Evolutionary conservation across 83 land plant genomes (phyloP).

Genomic region (Thuja plicata): DNA sequence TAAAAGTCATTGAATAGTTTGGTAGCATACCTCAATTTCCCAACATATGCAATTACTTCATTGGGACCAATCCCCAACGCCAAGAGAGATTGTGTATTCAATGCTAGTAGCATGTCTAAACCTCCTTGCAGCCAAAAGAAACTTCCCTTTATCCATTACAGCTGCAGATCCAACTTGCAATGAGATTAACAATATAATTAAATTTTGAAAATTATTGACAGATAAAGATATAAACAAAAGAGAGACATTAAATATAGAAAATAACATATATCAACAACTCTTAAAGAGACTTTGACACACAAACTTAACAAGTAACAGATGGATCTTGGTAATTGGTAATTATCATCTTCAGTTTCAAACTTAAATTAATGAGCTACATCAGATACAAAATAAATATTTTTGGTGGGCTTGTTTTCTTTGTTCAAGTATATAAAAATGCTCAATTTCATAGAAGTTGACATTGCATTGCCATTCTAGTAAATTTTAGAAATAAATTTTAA

Average conservation of each 20-base stretch:
- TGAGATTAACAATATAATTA: background rate
- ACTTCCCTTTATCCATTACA: no score
- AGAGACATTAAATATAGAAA: background rate
- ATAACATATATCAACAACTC: background rate
- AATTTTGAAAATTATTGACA: background rate
- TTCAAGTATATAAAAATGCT: background rate
- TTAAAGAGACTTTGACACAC: background rate
- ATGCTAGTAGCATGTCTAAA: no score
- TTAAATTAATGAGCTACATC: background rate
- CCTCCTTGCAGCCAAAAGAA: no score
- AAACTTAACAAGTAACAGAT: background rate
- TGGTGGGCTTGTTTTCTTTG: background rate
- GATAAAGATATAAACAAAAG: background rate
- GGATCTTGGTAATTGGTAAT: background rate
- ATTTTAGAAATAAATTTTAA: background rate
- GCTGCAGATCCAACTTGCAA: background rate
- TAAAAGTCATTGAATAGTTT: background rate
- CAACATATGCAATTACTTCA: no score
- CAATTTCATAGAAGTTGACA: background rate
- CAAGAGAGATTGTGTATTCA: no score
- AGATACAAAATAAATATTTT: background rate
- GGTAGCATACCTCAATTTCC: conserved; percentile 35
- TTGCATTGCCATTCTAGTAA: background rate
- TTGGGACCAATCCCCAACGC: no score
- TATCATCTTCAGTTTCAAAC: background rate